Percentiles rank a stretch among this genome's conserved stretches.
These are phyloP conservation scores for Trapa incisa DNA, from an alignment of 345 rosid species.

Conservation along the genomic window DNA sequence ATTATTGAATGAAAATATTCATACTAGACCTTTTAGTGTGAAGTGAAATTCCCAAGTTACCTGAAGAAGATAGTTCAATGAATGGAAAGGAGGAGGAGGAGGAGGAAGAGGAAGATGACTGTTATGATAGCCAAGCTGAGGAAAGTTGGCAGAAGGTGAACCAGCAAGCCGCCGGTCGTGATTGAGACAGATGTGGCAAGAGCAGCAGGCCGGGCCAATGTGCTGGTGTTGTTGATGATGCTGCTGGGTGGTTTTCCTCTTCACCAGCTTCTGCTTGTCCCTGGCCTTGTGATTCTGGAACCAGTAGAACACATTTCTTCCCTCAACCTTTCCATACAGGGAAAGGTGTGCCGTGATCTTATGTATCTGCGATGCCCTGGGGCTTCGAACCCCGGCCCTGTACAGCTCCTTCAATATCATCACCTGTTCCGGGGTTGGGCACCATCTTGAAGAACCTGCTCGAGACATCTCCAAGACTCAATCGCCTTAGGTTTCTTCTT, in stretches of 20 bases:
- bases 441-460: conserved; percentile 72
- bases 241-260: conserved; percentile 65
- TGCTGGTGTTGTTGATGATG: conserved; percentile 40
- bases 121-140: conserved; percentile 13
- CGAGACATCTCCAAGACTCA: conserved; percentile 36
- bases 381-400: conserved; percentile 66
- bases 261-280: conserved; percentile 55
- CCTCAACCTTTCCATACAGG: conserved; percentile 66
- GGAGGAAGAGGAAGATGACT: conserved; percentile 7
- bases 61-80: conserved; percentile 21
- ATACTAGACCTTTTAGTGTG: too few species aligned
- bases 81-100: background rate
- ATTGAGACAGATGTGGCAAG: conserved; percentile 1
- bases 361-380: conserved; percentile 75
- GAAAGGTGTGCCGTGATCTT: conserved; percentile 74
- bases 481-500: background rate
- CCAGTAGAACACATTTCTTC: conserved; percentile 94
- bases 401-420: conserved; percentile 89
- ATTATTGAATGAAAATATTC: background rate
- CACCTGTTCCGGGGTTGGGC: conserved; percentile 90
- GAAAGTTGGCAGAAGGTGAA: conserved; percentile 11
- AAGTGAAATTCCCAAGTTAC: conserved; percentile 6
- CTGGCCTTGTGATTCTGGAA: conserved; percentile 97
- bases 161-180: conserved; percentile 3
- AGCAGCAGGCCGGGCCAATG: background rate